Evolutionary conservation across 2,329 filamentous ascomycete species (phyloP).

Genomic region (Parastagonospora avenae): DNA sequence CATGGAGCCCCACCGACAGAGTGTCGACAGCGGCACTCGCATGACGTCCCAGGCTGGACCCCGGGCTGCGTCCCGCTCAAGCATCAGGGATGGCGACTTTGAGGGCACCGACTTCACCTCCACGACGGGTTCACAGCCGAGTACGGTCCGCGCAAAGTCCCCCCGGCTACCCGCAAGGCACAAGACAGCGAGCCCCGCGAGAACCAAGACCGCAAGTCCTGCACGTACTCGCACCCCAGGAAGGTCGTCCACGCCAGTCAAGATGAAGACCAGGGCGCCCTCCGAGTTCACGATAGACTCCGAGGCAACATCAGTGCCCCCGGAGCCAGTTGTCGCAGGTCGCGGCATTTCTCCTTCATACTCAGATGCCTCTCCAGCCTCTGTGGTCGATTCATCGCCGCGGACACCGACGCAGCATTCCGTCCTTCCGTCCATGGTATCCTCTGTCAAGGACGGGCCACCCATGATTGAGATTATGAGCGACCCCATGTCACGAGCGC

Average conservation of each 20-base stretch:
- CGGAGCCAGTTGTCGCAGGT: constrained; percentile 38
- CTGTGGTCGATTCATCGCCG: constrained; percentile 52
- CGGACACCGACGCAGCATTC: constrained; percentile 51
- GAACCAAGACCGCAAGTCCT: constrained; percentile 30
- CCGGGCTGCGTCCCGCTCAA: constrained; percentile 48
- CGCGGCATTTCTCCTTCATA: constrained; percentile 38
- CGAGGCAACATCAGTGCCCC: constrained; percentile 53
- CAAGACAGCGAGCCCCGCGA: constrained; percentile 33
- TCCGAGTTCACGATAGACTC: constrained; percentile 53
- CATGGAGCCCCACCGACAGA: constrained; percentile 47
- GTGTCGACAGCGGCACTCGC: constrained; percentile 48
- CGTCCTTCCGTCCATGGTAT: constrained; percentile 40
- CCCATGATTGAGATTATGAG: constrained; percentile 52
- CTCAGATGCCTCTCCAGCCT: constrained; percentile 48
- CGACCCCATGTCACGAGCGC: constrained; percentile 43
- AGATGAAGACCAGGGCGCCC: constrained; percentile 39
- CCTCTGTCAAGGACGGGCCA: constrained; percentile 41
- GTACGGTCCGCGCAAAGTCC: constrained; percentile 43
- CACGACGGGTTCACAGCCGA: constrained; percentile 48
- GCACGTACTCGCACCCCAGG: constrained; percentile 20
- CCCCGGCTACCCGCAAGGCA: constrained; percentile 22
- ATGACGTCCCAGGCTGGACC: constrained; percentile 44
- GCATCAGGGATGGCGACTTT: constrained; percentile 48
- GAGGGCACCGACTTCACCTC: constrained; percentile 52
- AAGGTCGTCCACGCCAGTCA: constrained; percentile 30